Evolutionary conservation across 495 filamentous ascomycete genomes (phyloP), one percentile per base, ranked within the genome.

Genomic region (Penicillium ochrochloron): DNA sequence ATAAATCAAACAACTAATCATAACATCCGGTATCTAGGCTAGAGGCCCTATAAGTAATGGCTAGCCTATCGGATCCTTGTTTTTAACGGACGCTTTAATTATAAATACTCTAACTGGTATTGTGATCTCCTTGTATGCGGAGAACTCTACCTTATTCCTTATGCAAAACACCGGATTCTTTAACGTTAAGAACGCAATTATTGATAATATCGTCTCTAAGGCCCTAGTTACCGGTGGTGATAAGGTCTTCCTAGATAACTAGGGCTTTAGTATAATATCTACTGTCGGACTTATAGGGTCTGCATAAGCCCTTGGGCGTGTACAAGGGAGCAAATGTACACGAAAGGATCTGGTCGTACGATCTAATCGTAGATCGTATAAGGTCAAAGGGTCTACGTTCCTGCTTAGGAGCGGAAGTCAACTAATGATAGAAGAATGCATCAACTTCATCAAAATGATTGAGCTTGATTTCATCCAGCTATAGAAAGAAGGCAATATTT

Each of bases 41-140:
- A 65, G 72, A 15, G 72, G 69, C 0, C 8, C 60, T 0, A 1
- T 35, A 7, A 66, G 71, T 31, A 69, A 54, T 1, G 65, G 69
- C 2, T 87, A 89, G 65, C 77, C 76, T 8, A 86, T 89, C 23
- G 88, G 89, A 14, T 89, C 89, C 0, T 78, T 92, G n/a, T 74
- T 92, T 27, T 75, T 95, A 6, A 72, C 87, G 27, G 91, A 95
- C 73, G 86, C 84, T 65, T 80, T 76, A 7, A 86, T 93, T 66
- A 83, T 78, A 37, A 86, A 89, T 68, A 88, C 86, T 9, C 78
- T 76, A 80, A 85, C 25, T 37, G 89, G 86, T 57, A 81, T 92
- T 66, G 75, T 80, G 52, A 92, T 88, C 31, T 68, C 70, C 2
- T 25, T 70, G 1, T 62, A 60, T 27, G 25, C 64, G 0, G 68